These are phyloP conservation scores for Gleditsia sinensis DNA, from an alignment of 306 rosid species.

Conservation along the genomic window DNA sequence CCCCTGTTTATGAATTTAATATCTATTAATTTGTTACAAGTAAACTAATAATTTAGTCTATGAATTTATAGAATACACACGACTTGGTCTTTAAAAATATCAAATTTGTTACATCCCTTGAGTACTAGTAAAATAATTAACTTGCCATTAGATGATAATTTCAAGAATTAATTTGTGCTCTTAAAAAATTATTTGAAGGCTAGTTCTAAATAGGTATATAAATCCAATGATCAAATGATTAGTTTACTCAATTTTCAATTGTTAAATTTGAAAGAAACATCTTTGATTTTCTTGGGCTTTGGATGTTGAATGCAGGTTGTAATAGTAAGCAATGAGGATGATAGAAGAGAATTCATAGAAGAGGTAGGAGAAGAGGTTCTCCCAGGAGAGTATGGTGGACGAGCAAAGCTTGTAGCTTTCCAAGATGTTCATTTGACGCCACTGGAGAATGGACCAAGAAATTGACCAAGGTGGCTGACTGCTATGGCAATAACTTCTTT, in stretches of 20 bases:
- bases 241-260: too few species aligned
- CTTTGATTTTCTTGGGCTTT: conserved; percentile 6
- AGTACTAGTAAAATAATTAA: too few species aligned
- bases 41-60: too few species aligned
- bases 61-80: too few species aligned
- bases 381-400: conserved; percentile 86
- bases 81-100: too few species aligned
- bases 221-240: too few species aligned
- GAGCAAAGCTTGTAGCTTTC: conserved; percentile 61
- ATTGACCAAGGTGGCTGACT: conserved; percentile 5
- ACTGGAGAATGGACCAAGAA: conserved; percentile 40
- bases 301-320: conserved; percentile 63
- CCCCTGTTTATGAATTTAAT: neutral
- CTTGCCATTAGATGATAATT: too few species aligned
- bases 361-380: conserved; percentile 79
- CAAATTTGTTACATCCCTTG: too few species aligned
- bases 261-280: neutral
- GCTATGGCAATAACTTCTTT: neutral
- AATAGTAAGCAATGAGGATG: conserved; percentile 74
- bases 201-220: too few species aligned
- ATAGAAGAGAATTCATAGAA: conserved; percentile 47
- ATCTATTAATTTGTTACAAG: neutral
- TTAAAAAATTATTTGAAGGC: too few species aligned
- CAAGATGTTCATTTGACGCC: conserved; percentile 61
- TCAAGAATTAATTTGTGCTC: too few species aligned